Percentiles rank a stretch among this genome's conserved stretches.
Evolutionary conservation across 2,329 filamentous ascomycete species (phyloP).

Genomic region (Thielaviopsis punctulata): DNA sequence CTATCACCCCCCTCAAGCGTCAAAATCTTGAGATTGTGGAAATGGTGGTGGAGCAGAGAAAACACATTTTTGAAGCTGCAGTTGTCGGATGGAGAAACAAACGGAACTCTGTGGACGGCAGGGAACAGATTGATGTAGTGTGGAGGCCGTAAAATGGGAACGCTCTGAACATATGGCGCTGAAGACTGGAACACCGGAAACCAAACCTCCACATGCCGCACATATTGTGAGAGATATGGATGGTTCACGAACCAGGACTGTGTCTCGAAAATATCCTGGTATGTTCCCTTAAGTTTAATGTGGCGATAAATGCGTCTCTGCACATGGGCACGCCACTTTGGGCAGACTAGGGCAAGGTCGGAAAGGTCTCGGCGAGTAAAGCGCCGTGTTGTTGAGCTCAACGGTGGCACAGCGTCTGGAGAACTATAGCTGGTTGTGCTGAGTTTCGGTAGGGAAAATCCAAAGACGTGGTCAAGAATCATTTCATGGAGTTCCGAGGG

Average conservation of each 20-base stretch:
- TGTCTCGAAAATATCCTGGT: constrained; percentile 42
- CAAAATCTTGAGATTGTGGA: constrained; percentile 45
- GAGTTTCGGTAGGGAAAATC: constrained; percentile 45
- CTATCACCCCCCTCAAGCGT: constrained; percentile 63
- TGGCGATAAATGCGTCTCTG: constrained; percentile 59
- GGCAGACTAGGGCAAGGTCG: constrained; percentile 43
- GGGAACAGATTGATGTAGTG: constrained; percentile 32
- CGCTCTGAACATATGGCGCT: background rate
- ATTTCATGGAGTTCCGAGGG: constrained; percentile 57
- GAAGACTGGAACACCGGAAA: constrained; percentile 55
- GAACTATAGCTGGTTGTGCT: constrained; percentile 35
- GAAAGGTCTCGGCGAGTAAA: constrained; percentile 50
- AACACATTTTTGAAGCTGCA: constrained; percentile 56
- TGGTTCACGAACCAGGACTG: constrained; percentile 41
- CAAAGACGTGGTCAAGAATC: constrained; percentile 55
- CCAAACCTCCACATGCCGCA: constrained; percentile 62
- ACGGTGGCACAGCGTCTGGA: constrained; percentile 20
- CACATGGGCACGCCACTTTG: constrained; percentile 47
- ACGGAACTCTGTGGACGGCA: constrained; percentile 39
- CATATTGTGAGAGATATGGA: constrained; percentile 42
- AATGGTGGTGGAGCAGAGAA: constrained; percentile 38
- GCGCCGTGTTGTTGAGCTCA: constrained; percentile 37
- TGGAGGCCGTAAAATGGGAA: constrained; percentile 19
- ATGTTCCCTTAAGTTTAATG: constrained; percentile 57
- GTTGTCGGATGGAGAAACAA: constrained; percentile 31